Conservation (phyloP, 768 basidiomycete genomes). For the Rickenella mellea region DNA sequence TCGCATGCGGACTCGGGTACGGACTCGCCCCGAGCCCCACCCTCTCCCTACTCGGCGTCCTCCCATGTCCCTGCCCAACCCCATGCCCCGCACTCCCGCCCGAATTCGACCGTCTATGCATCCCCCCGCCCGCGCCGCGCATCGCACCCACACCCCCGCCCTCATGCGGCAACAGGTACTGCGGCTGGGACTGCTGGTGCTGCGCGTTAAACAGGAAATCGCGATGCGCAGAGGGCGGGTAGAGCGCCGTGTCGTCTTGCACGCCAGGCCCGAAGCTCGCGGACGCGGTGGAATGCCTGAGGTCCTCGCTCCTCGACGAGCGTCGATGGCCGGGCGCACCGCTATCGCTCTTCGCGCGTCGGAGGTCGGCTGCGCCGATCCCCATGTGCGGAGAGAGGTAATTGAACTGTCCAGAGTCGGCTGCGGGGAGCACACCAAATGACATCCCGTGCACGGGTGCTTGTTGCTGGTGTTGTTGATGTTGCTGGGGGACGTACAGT, state of each 20-base stretch:
- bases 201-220: slow-evolving; percentile 32
- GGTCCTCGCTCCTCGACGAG: slow-evolving; percentile 55
- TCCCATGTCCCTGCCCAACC: background rate
- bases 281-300: slow-evolving; percentile 26
- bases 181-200: no score
- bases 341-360: slow-evolving; percentile 19
- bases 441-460: no score
- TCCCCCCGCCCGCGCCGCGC: no score
- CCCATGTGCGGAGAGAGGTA: no score
- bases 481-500: no score
- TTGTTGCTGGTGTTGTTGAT: no score
- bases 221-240: slow-evolving; percentile 27
- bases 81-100: slow-evolving; percentile 12
- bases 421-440: no score
- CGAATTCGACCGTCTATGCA: slow-evolving; percentile 34
- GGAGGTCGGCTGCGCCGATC: background rate
- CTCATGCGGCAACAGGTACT: no score
- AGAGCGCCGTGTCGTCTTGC: slow-evolving; percentile 12
- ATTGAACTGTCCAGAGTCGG: no score
- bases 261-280: no score
- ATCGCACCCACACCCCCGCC: no score
- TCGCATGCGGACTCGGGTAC: slow-evolving; percentile 9
- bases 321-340: slow-evolving; percentile 36
- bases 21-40: slow-evolving; percentile 11
- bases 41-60: slow-evolving; percentile 19